These are phyloP conservation scores for Anthostomella pinea DNA, from an alignment of 2,329 filamentous ascomycete species.

Conservation along the genomic window DNA sequence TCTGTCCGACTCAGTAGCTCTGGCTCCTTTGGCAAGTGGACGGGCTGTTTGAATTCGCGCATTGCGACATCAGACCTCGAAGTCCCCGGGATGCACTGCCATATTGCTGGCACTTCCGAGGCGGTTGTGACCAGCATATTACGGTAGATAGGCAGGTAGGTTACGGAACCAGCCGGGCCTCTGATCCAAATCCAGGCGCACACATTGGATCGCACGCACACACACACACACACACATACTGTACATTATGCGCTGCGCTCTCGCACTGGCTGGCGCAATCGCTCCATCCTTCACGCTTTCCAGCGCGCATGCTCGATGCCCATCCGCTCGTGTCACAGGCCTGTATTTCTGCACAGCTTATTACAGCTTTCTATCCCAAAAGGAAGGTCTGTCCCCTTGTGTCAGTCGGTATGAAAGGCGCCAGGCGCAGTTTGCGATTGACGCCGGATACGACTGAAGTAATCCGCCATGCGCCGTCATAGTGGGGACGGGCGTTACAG, in stretches of 20 bases:
- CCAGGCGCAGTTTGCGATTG: slow-evolving; percentile 18
- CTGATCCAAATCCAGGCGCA: slow-evolving; percentile 17
- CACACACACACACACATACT: slow-evolving; percentile 1
- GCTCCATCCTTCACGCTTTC: neutral
- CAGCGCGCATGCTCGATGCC: slow-evolving; percentile 5
- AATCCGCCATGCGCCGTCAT: slow-evolving; percentile 19
- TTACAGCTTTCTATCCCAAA: slow-evolving; percentile 7
- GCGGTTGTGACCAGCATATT: slow-evolving; percentile 14
- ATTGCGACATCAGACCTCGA: slow-evolving; percentile 21
- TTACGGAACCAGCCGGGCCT: slow-evolving; percentile 26
- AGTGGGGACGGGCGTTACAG: slow-evolving; percentile 7
- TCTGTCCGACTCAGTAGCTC: slow-evolving; percentile 1
- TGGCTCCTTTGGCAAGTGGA: neutral
- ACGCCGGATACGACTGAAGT: slow-evolving; percentile 17
- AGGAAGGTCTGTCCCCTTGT: slow-evolving; percentile 3
- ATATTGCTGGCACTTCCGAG: slow-evolving; percentile 10
- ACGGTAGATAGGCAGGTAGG: slow-evolving; percentile 19
- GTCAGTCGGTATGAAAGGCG: slow-evolving; percentile 5
- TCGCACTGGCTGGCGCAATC: slow-evolving; percentile 7
- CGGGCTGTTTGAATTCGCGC: slow-evolving; percentile 11
- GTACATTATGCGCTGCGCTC: too few species aligned
- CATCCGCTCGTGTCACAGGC: slow-evolving; percentile 9
- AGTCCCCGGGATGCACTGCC: slow-evolving; percentile 8
- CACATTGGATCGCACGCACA: slow-evolving; percentile 4
- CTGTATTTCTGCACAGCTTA: too few species aligned